Evolutionary conservation across 2,329 filamentous ascomycete species (phyloP).

Genomic region (Colletotrichum noveboracense): DNA sequence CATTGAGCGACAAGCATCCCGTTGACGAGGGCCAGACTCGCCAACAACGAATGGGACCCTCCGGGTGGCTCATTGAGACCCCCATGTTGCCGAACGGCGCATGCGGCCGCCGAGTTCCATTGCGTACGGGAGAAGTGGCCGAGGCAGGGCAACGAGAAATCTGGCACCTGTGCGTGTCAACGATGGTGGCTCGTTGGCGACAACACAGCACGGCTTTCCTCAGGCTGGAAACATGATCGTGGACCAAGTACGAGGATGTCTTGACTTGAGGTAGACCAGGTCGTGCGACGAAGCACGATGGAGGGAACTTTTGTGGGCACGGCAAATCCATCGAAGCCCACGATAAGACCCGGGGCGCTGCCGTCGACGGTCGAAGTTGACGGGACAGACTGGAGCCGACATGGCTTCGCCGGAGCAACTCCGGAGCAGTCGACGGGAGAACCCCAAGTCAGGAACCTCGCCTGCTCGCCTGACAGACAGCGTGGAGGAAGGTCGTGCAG

Average conservation of each 20-base stretch:
- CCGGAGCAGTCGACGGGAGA: not conserved
- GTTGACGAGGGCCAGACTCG: not conserved
- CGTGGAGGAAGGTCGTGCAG: not conserved
- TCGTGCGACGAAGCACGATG: not conserved
- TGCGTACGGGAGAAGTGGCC: conserved; percentile 1
- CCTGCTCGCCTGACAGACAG: not conserved
- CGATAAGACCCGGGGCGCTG: not conserved
- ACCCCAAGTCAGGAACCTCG: not conserved
- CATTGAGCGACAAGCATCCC: conserved; percentile 3
- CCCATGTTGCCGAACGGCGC: conserved; percentile 9
- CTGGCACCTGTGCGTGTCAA: not conserved
- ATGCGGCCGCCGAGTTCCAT: conserved; percentile 7
- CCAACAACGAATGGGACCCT: not conserved
- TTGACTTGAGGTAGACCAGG: not conserved
- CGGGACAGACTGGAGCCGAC: not conserved
- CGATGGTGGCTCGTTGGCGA: not conserved
- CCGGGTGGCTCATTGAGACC: not conserved
- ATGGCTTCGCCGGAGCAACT: not conserved
- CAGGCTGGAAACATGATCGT: not conserved
- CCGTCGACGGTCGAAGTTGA: not conserved
- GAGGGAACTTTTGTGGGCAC: not conserved
- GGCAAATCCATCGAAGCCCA: not conserved
- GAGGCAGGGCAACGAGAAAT: conserved; percentile 5
- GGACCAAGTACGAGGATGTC: not conserved
- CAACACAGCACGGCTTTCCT: not conserved